phyloP scores from a whole-genome alignment of 1,284 basidiomycete species.

The Termitomyces sp. region DNA sequence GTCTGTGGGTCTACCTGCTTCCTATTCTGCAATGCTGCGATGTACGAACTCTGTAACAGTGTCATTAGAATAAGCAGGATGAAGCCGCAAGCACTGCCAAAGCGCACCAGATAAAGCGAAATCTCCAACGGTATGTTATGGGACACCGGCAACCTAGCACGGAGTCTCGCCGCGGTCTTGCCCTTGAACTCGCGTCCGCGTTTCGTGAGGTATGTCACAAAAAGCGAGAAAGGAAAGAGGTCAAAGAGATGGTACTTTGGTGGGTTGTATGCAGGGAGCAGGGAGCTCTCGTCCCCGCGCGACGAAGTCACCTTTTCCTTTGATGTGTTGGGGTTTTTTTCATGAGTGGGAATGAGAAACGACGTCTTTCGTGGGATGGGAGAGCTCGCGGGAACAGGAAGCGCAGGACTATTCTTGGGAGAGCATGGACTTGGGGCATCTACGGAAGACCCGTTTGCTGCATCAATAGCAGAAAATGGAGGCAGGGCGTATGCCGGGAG shows the following conservation, averaged over 20 bases:
- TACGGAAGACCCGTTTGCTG: constrained; percentile 10
- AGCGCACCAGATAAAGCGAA: constrained; percentile 62
- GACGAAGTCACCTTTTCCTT: constrained; percentile 26
- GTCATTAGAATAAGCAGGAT: neutral
- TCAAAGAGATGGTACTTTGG: constrained; percentile 63
- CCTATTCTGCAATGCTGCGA: constrained; percentile 53
- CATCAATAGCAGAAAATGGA: constrained; percentile 39
- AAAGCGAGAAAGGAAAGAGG: constrained; percentile 63
- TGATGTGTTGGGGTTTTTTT: neutral
- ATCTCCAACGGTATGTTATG: constrained; percentile 74
- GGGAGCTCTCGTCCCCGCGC: constrained; percentile 37
- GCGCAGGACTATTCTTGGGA: constrained; percentile 13
- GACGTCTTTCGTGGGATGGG: constrained; percentile 10
- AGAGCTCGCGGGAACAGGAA: constrained; percentile 15
- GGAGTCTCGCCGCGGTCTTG: constrained; percentile 49
- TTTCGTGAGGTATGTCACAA: constrained; percentile 43
- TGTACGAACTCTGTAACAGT: constrained; percentile 52
- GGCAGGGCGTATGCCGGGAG: constrained; percentile 63
- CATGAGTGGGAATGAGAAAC: neutral
- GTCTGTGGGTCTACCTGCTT: constrained; percentile 64
- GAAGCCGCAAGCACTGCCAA: neutral
- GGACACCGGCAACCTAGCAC: constrained; percentile 48
- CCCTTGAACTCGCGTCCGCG: constrained; percentile 48
- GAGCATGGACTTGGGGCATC: neutral
- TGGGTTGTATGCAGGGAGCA: constrained; percentile 55